These are phyloP conservation scores for Ophiocordyceps camponoti-saundersi DNA, from an alignment of 2,329 filamentous ascomycete species.

Conservation along the genomic window DNA sequence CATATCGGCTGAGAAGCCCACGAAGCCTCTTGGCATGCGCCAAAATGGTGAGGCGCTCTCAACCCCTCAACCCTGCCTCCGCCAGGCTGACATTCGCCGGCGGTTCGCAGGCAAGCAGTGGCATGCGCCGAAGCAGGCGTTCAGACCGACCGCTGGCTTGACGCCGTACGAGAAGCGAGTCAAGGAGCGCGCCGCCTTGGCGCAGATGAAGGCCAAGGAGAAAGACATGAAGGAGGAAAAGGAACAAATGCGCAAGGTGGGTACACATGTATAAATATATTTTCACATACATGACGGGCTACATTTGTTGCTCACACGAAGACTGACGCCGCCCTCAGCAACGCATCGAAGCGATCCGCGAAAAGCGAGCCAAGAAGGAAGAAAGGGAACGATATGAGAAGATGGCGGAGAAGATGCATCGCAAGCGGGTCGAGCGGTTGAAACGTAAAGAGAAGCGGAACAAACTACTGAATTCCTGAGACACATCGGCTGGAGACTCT, in stretches of 20 bases:
- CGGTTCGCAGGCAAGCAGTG: conserved; percentile 72
- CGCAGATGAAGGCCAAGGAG: conserved; percentile 79
- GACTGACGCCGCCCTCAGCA: conserved; percentile 29
- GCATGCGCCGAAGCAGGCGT: conserved; percentile 69
- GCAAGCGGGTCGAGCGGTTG: conserved; percentile 79
- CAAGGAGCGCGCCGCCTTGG: conserved; percentile 49
- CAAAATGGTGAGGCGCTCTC: conserved; percentile 47
- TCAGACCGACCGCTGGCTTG: conserved; percentile 64
- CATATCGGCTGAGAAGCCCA: conserved; percentile 12
- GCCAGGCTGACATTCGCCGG: conserved; percentile 2
- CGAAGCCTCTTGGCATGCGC: conserved; percentile 47
- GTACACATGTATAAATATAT: conserved; percentile 12
- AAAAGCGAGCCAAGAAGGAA: conserved; percentile 74
- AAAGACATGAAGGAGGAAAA: conserved; percentile 95
- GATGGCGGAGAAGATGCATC: conserved; percentile 96
- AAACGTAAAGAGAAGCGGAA: conserved; percentile 96
- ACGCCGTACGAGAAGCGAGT: conserved; percentile 64
- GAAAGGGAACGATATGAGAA: conserved; percentile 87
- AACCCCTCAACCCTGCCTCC: no score
- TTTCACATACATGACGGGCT: neutral
- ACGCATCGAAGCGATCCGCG: conserved; percentile 64
- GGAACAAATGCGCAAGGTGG: conserved; percentile 75
- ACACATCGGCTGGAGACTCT: neutral
- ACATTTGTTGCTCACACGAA: neutral
- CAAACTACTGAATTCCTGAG: conserved; percentile 54